Evolutionary conservation across 1,139 yeast genomes (phyloP).

Genomic region (Meyerozyma guilliermondii): DNA sequence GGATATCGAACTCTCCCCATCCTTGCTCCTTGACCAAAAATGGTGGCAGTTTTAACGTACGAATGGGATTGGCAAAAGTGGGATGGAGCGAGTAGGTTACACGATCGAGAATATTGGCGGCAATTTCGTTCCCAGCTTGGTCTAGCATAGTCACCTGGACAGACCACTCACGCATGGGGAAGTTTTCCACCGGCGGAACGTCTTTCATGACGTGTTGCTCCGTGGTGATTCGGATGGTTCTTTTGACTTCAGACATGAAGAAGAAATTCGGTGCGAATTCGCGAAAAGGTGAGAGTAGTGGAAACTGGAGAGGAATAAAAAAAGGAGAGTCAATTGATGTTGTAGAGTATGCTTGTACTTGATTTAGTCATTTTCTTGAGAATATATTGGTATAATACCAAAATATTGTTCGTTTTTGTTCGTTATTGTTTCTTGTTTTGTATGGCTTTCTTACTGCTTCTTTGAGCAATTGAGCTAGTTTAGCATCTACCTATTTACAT

Average conservation of each 20-base stretch:
- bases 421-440: too few relatives aligned
- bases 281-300: background rate
- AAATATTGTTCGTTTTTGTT: too few relatives aligned
- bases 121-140: constrained; percentile 74
- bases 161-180: constrained; percentile 96
- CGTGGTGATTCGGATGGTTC: constrained; percentile 87
- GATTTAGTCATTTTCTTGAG: too few relatives aligned
- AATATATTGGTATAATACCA: too few relatives aligned
- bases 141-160: constrained; percentile 73
- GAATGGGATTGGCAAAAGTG: constrained; percentile 83
- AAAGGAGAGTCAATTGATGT: too few relatives aligned
- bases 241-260: constrained; percentile 36
- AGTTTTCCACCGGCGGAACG: constrained; percentile 83
- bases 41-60: constrained; percentile 81
- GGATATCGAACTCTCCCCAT: constrained; percentile 97
- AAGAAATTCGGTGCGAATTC: background rate
- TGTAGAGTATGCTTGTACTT: too few relatives aligned
- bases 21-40: constrained; percentile 90
- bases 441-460: too few relatives aligned
- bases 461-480: too few relatives aligned
- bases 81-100: constrained; percentile 94
- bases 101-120: constrained; percentile 86
- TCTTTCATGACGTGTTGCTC: constrained; percentile 79
- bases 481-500: too few relatives aligned
- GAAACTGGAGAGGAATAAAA: background rate